Conservation (phyloP, 2,329 filamentous ascomycete species). For the Pestalotiopsis sp. region DNA sequence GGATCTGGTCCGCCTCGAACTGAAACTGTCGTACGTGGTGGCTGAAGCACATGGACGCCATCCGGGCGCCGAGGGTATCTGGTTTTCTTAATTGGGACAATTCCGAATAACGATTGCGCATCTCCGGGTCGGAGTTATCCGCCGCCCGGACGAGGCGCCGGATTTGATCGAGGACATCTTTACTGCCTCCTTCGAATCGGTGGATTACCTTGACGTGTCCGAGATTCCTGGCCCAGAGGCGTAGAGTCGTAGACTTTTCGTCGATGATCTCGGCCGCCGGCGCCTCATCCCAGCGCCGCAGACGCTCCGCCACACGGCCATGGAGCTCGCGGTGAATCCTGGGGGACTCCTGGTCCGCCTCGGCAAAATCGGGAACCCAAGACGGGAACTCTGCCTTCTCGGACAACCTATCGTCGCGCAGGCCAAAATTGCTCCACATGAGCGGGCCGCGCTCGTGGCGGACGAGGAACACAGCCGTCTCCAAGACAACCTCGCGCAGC, state of each 20-base stretch:
- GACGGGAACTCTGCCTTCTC: background rate
- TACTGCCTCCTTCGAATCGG: background rate
- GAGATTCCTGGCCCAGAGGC: background rate
- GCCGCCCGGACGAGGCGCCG: background rate
- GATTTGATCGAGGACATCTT: background rate
- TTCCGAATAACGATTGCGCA: background rate
- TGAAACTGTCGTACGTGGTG: background rate
- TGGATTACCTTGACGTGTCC: background rate
- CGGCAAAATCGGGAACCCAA: background rate
- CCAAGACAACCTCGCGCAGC: background rate
- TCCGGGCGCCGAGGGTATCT: background rate
- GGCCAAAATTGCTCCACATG: background rate
- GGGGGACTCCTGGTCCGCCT: background rate
- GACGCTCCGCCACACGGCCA: background rate
- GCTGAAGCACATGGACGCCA: background rate
- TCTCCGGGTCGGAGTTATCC: accelerated
- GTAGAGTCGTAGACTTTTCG: background rate
- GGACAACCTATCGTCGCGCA: background rate
- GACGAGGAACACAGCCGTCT: background rate
- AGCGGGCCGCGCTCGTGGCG: background rate
- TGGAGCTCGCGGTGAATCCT: background rate
- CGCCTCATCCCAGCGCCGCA: background rate
- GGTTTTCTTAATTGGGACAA: background rate
- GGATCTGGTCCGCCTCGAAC: background rate
- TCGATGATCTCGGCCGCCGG: background rate